Evolutionary conservation across 352 stramenopile species (phyloP), one percentile per base, ranked within the genome.

Genomic region (Globisporangium ultimum): DNA sequence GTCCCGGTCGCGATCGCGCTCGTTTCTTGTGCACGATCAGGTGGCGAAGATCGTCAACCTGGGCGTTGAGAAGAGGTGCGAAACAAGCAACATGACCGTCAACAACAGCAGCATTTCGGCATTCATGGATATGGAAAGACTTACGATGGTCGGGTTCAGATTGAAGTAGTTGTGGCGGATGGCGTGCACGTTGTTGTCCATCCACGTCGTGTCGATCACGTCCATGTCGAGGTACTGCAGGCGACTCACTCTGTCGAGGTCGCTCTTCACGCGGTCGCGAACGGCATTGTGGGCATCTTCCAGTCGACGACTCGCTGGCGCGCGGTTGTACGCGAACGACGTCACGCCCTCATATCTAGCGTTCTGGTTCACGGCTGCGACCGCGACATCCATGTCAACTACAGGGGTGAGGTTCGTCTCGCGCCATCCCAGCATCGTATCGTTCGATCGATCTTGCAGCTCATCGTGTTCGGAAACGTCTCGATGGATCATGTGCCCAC

Each of bases 81-180:
- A 36, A 36, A 36, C 28, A 10, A 36, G 28, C 28, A 36, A 36
- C 28, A 10, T 10, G 28, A 11, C 28, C 28, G 28, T 36, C 28
- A 36, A 10, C 8, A 36, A 10, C 4, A 11, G 28, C 3, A 36
- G 28, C 4, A 10, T 36, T 10, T 36, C 28, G 1, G 9, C 28
- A 6, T 9, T 10, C 28, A 36, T 6, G 3, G 7, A 10, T 10
- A 0, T 10, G 28, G 9, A 36, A 36, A 36, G 11, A 72, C 57
- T 40, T 58, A 91, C 64, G 13, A 91, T 60, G 11, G 82, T 87
- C 17, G 72, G 60, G 59, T 91, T 91, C 13, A 91, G 46, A 55
- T 80, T 89, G 60, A 87, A 91, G 58, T 80, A 88, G 63, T 81
- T 83, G 68, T 92, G 83, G 2, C 83, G 69, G 18, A 90, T 70